Conservation (phyloP, 2,329 filamentous ascomycete genomes). For the Aspergillus niger region DNA sequence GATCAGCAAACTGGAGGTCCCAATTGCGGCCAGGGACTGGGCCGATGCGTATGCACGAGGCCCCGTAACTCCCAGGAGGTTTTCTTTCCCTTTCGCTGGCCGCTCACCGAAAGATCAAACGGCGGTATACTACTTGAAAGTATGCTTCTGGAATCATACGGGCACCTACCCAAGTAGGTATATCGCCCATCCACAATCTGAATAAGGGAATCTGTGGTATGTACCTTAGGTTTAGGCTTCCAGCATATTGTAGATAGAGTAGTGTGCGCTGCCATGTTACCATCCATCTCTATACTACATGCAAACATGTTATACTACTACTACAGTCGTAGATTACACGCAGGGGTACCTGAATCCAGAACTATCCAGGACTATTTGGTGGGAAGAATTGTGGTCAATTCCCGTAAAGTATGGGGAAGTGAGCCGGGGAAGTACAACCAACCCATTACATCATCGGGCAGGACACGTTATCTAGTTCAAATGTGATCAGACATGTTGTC, state of each 20-base stretch:
- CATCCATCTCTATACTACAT: neutral
- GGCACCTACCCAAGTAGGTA: neutral
- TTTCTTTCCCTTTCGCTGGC: neutral
- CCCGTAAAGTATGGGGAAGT: constrained; percentile 1
- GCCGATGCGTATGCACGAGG: constrained; percentile 9
- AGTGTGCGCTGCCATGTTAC: neutral
- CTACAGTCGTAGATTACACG: neutral
- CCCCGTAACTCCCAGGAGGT: neutral
- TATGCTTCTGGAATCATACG: constrained; percentile 2
- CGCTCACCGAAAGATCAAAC: constrained; percentile 10
- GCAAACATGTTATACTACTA: neutral
- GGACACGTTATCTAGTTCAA: neutral
- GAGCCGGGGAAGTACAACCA: neutral
- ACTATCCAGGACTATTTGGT: neutral
- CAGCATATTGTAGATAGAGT: neutral
- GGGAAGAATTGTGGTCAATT: neutral
- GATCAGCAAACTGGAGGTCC: constrained; percentile 5
- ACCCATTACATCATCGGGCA: constrained; percentile 10
- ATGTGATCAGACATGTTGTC: neutral
- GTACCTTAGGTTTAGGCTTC: neutral
- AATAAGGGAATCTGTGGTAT: neutral
- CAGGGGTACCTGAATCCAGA: neutral
- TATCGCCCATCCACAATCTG: neutral
- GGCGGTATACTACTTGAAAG: neutral
- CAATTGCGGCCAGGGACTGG: constrained; percentile 7